Base-by-base conservation (phyloP, 805 yeast species). In the Diddensiella transvaalensis region DNA sequence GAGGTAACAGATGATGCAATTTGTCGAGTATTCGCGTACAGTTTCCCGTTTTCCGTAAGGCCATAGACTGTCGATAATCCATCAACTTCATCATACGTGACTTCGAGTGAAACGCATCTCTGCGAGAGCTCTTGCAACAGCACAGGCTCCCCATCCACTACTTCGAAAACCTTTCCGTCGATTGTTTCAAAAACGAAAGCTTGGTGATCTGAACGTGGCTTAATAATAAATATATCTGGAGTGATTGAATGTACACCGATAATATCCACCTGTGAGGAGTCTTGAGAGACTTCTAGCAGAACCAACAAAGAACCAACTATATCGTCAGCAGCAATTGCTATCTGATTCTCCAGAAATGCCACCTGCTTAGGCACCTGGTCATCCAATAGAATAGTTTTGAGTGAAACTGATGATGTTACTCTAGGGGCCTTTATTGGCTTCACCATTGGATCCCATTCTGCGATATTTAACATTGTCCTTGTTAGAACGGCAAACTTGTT, bases 1-100 rank as follows among this genome's bases (percentile, higher is more conserved):
- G 98, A 90, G 0, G 98, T 90, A 11, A 87, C 90, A 11, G 91
- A 88, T 2, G 79, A 72, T 1, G 86, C 74, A 11, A 89, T 63
- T 51, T 77, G 80, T 13, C 72, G 69, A 0, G 74, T 75, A 55
- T 83, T 80, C 2, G 81, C 82, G 62, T 71, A 87, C 11, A 93
- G 67, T 59, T 84, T 85, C 48, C 97, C 97, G 53, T 75, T 79
- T 3, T 77, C 67, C 0, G 95, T 76, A 23, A 91, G 66, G 46
- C 96, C 98, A 62, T 87, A 85, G 0, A 82, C 81, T 13, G 48
- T 42, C 3, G 42, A 42, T 4, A 15, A 5, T 17, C 10, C 41
- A 11, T 29, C 17, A 15, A 46, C 38, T 32, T 29, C 41, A 3
- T 46, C 51, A 39, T 23, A 21, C 21, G 50, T 21, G 3, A 53